Evolutionary conservation across 192 early-diverging fungal genomes (phyloP), one percentile per base, ranked within the genome.

Genomic region (Gonapodya prolifera): DNA sequence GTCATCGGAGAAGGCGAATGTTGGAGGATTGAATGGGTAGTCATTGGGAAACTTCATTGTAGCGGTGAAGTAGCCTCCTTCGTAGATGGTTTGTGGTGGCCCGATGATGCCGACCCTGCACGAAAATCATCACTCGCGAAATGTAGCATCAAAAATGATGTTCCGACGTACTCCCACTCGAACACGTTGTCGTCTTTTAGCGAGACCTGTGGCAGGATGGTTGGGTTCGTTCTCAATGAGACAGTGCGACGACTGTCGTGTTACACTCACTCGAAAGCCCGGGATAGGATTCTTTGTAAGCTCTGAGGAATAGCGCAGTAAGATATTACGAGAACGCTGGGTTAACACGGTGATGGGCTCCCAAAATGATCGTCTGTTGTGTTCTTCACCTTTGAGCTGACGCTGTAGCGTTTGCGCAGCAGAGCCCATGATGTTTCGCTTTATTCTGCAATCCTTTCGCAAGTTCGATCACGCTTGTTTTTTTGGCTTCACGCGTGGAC

Each of bases 1-100:
- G 23, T 78, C 34, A 45, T 79, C 80, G 78, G 82, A 80, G 79
- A 89, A 89, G 13, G 81, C 80, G 75, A 89, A 89, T 33, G 87
- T 78, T 1, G 88, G 88, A 18, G 88, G 88, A 35, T 81, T 84
- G 80, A 89, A 89, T 17, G 88, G 88, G 77, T 83, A 89, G 69
- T 89, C 88, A 29, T 79, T 30, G 1, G 88, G 87, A 78, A 89
- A 89, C 78, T 86, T 87, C 45, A 89, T 77, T 16, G 84, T 86
- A 1, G 85, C 79, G n/a, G n/a, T n/a, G 75, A 88, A 88, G 70
- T 87, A 87, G 13, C 87, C 87, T n/a, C 86, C 83, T 76, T 87
- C 77, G 79, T 87, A 88, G n/a, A 82, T 17, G 2, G 87, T 88
- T 1, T 88, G 78, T 1, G 83, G 77, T 17, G 87, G 87, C 18